These are phyloP conservation scores for Ascochyta fabae DNA, from an alignment of 2,329 filamentous ascomycete species.

Conservation along the genomic window DNA sequence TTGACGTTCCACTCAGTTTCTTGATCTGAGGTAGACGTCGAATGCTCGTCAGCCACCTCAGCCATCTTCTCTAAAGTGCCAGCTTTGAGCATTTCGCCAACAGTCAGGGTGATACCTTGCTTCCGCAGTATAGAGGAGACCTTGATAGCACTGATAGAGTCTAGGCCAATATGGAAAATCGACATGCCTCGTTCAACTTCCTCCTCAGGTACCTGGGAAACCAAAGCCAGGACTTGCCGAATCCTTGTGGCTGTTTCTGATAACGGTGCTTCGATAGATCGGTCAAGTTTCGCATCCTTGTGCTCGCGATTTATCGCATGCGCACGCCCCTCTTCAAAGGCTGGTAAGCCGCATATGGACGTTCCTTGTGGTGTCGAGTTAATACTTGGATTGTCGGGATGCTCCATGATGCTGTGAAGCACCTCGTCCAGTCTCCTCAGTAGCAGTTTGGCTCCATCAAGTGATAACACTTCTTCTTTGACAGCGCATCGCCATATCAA, in stretches of 20 bases:
- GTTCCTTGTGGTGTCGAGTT: constrained; percentile 59
- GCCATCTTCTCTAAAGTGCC: constrained; percentile 71
- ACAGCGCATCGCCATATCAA: constrained; percentile 77
- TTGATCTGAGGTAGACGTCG: not conserved
- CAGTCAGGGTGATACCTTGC: constrained; percentile 65
- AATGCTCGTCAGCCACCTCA: constrained; percentile 34
- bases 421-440: constrained; percentile 66
- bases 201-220: constrained; percentile 66
- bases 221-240: constrained; percentile 55
- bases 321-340: constrained; percentile 42
- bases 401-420: constrained; percentile 62
- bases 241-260: constrained; percentile 50
- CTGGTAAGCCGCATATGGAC: constrained; percentile 69
- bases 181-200: constrained; percentile 68
- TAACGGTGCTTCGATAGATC: constrained; percentile 22
- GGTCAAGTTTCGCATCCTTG: not conserved
- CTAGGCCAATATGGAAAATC: constrained; percentile 84
- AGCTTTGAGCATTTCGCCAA: constrained; percentile 74
- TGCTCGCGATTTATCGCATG: not conserved
- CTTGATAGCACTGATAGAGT: constrained; percentile 92
- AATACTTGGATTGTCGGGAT: constrained; percentile 60
- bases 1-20: not conserved
- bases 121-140: constrained; percentile 74
- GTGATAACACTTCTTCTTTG: constrained; percentile 62
- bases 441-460: constrained; percentile 57